Evolutionary conservation across 2,329 filamentous ascomycete genomes (phyloP).

Genomic region (Dothistroma septosporum): DNA sequence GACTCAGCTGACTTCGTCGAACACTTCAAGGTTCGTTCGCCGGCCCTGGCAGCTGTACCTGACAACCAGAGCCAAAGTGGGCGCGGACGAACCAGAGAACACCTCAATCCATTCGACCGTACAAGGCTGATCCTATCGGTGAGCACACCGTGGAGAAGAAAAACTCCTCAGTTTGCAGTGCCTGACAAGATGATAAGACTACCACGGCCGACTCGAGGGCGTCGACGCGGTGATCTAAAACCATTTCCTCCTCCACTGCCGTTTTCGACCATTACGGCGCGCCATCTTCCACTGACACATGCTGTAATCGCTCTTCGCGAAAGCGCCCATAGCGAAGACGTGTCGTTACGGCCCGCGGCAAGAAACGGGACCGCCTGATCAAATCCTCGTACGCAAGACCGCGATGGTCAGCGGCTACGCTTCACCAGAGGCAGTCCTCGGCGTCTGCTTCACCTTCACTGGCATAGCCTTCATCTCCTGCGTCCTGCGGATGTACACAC

Average conservation of each 20-base stretch:
- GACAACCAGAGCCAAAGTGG: neutral
- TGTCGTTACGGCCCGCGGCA: neutral
- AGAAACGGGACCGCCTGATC: neutral
- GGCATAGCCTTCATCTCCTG: conserved; percentile 16
- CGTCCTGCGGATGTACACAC: conserved; percentile 18
- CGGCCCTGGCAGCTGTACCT: neutral
- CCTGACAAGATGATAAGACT: neutral
- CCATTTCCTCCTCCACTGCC: neutral
- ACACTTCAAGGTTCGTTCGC: neutral
- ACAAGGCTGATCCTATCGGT: neutral
- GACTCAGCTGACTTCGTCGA: neutral
- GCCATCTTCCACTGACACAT: too few species aligned
- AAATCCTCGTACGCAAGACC: neutral
- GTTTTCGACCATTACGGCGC: neutral
- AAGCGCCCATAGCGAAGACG: neutral
- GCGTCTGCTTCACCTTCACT: conserved; percentile 19
- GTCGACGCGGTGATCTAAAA: neutral
- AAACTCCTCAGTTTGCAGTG: neutral
- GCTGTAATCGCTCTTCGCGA: neutral
- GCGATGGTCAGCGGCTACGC: conserved; percentile 15
- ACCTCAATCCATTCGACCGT: neutral
- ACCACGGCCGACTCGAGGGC: neutral
- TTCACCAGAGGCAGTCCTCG: conserved; percentile 15
- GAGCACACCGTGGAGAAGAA: neutral
- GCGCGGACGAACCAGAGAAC: too few species aligned